A percentile compares a stretch with the other conserved stretches of the same genome.
Evolutionary conservation across 768 basidiomycete species (phyloP).

Genomic region (Lentinula sp.): DNA sequence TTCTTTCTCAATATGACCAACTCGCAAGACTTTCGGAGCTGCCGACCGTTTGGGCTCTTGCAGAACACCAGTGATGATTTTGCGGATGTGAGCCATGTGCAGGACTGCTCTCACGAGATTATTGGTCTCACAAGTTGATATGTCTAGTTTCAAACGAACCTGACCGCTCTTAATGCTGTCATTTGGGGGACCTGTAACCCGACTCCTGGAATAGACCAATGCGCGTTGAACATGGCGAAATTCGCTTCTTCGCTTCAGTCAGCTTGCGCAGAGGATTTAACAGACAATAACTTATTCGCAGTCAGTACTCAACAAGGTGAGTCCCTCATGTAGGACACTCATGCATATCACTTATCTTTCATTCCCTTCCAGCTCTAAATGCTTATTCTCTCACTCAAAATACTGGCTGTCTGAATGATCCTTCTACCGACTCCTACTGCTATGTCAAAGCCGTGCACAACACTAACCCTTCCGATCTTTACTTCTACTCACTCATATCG

Average conservation of each 20-base stretch:
- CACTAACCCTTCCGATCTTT: slow-evolving; percentile 59
- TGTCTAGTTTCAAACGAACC: slow-evolving; percentile 55
- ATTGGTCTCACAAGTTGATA: neutral
- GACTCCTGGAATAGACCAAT: slow-evolving; percentile 36
- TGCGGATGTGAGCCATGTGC: slow-evolving; percentile 29
- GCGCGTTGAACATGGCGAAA: slow-evolving; percentile 61
- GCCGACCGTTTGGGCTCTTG: slow-evolving; percentile 68
- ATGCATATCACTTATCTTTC: neutral
- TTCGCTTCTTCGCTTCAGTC: slow-evolving; percentile 44
- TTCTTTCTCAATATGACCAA: slow-evolving; percentile 78
- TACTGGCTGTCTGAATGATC: slow-evolving; percentile 54
- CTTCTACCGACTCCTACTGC: slow-evolving; percentile 62
- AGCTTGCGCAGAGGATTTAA: slow-evolving; percentile 53
- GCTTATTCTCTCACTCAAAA: slow-evolving; percentile 58
- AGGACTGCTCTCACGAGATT: neutral
- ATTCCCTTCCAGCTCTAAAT: slow-evolving; percentile 40
- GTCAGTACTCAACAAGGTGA: slow-evolving; percentile 49
- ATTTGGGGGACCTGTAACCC: slow-evolving; percentile 84
- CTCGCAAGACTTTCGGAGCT: slow-evolving; percentile 54
- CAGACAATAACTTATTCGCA: slow-evolving; percentile 43
- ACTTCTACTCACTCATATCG: slow-evolving; percentile 64
- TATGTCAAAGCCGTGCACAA: slow-evolving; percentile 58
- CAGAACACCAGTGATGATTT: slow-evolving; percentile 34
- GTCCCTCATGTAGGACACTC: slow-evolving; percentile 10
- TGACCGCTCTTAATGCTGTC: slow-evolving; percentile 56